Base-by-base conservation (phyloP, 768 basidiomycete species). In the Tylopilus plumbeoviolaceoides region DNA sequence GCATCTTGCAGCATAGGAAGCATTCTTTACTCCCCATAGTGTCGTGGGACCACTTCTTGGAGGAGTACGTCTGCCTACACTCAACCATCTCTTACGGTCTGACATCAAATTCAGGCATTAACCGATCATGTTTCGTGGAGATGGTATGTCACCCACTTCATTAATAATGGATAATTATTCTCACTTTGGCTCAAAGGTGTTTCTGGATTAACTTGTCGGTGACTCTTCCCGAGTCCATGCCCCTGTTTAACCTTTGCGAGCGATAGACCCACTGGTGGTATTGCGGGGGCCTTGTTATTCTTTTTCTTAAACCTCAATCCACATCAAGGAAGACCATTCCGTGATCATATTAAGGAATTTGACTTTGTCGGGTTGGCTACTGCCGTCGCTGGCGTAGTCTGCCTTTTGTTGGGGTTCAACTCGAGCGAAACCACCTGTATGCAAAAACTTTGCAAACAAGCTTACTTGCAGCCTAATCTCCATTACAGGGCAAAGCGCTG, bases 1-100 rank as follows among this genome's bases (percentile, higher is more conserved):
- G 4, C 39, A 4, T 53, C 36, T 36, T 18, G 47, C n/a, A 5
- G 21, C n/a, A 35, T n/a, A 35, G 35, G 12, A 33, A 33, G 10
- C 15, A 11, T 31, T 47, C 9, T n/a, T 47, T 36, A 56, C 41
- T 20, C 15, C 7, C 15, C 7, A n/a, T 41, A 72, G 72, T 47
- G 72, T 75, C 5, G 42, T 76, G 7, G 78, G 78, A 11, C 79
- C 79, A 2, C 63, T 80, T 10, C 44, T 73, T 18, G 71, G 72
- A 8, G 72, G 72, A 5, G 72, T 72, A 47, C 35, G 68, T 58
- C 21, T 11, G 28, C 35, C 40, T 33, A 25, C 15, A 20, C 17
- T 9, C 17, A 36, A 23, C 7, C 14, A 25, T 18, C 23, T 2
- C 12, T 33, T n/a, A 25, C 23, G 25, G 14, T 6, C 28, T 47